Evolutionary conservation across 2,329 filamentous ascomycete genomes (phyloP), one percentile per base, ranked within the genome.

Genomic region (Monosporascus sp.): DNA sequence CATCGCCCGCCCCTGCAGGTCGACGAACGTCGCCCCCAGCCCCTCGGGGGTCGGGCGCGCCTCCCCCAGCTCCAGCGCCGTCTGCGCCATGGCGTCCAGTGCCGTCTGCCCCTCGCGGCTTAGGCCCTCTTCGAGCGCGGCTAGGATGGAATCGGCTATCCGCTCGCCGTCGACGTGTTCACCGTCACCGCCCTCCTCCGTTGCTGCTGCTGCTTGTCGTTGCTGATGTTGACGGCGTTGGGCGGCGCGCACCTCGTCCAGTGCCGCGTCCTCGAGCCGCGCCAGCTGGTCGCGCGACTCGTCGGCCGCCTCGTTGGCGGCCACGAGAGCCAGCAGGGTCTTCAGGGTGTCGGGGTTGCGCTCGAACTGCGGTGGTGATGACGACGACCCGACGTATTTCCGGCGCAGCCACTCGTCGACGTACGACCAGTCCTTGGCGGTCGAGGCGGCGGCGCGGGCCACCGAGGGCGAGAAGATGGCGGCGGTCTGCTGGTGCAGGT

Each of bases 391-490:
- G 5, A 56, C 47, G 52, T 59, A 89, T 65, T 88, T 88, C 54
- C 81, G 79, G 46, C 79, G 77, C 11, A 97, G 82, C 92, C 93
- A 97, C 62, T 77, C 77, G 71, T 95, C 90, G 61, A 97, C 81
- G 60, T 89, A 90, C 52, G 85, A 86, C 93, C 93, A 97, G 72
- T 97, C 92, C 67, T 93, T 92, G 47, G 90, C 89, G 57, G 88
- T 85, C 14, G 88, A 88, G 57, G 89, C 88, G 60, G 90, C 88
- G 56, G 88, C 86, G 54, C 90, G 87, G 50, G 84, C 83, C 35
- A 85, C 74, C 0, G 83, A 85, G 14, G 85, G 85, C 4, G 85
- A 87, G 72, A 87, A 88, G 53, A 88, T 85, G 56, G 83, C 81
- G 14, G 78, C 66, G 44, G 71, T 68, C 22, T 25, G 43, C 7